Evolutionary conservation across 2,329 filamentous ascomycete species (phyloP), one percentile per base, ranked within the genome.

Genomic region (Colletotrichum nymphaeae): DNA sequence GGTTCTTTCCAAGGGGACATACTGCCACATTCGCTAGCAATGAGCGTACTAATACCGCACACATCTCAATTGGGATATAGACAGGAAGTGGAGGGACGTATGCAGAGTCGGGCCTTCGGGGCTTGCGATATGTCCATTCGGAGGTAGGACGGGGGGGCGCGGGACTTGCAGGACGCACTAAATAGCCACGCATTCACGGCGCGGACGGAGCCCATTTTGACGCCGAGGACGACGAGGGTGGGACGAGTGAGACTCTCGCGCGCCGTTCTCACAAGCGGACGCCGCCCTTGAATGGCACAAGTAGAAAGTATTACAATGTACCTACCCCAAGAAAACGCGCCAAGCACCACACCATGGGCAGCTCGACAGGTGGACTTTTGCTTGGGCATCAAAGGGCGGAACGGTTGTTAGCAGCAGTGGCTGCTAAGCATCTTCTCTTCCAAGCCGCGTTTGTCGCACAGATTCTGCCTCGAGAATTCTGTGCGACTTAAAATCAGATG

Each of bases 141-240:
- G 60, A 66, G 67, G 67, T 70, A 70, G 49, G 32, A 70, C 67
- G 67, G 56, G 67, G 67, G 59, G 65, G 28, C 32, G 70, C 55
- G 55, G 67, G 35, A 30, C 28, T 65, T 42, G 16, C 60, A 65
- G 32, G 53, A 46, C 57, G 52, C 19, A 49, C 35, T 37, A 63
- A 12, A 60, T 56, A 73, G 67, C 62, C 58, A 46, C 57, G 59
- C 55, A 58, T 42, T 19, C 59, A 69, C 65, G 66, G 66, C 53
- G 37, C 32, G 16, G 42, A 26, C 55, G 66, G 66, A 30, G 53
- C 42, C 26, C 53, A 72, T 69, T 55, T 64, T 42, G 22, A 58
- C 46, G 66, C 70, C 59, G 66, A 72, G 69, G 42, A 28, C 59
- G 53, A 69, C 24, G 37, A 26, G 53, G 30, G 59, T 62, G 49